These are phyloP conservation scores for Rubia occidens DNA, from an alignment of 305 asterid genomes.

Conservation along the genomic window DNA sequence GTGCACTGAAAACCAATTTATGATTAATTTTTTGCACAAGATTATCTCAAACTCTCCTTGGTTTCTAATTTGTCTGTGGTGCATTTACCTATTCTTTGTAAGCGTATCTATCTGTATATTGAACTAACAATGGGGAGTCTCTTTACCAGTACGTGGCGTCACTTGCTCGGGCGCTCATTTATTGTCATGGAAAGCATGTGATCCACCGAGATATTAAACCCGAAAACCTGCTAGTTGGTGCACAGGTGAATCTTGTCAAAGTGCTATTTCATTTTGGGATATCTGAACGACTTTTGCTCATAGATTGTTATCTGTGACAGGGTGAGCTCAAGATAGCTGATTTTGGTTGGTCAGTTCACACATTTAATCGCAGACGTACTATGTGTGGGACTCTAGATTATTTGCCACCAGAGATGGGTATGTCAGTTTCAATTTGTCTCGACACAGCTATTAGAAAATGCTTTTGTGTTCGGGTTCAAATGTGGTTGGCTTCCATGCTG, in stretches of 20 bases:
- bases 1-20: too few relatives aligned
- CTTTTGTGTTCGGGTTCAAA: not conserved
- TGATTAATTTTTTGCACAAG: too few relatives aligned
- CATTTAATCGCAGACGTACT: constrained; percentile 80
- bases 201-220: constrained; percentile 93
- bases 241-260: constrained; percentile 28
- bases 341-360: constrained; percentile 98
- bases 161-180: constrained; percentile 79
- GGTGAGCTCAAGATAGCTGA: constrained; percentile 93
- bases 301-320: constrained; percentile 27
- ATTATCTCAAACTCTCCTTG: not conserved
- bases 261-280: constrained; percentile 5
- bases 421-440: constrained; percentile 14
- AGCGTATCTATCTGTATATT: too few relatives aligned
- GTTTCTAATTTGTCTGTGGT: not conserved
- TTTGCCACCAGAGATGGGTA: constrained; percentile 99
- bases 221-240: constrained; percentile 53
- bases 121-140: too few relatives aligned
- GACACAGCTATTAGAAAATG: not conserved
- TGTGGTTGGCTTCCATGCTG: too few relatives aligned
- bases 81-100: constrained; percentile 3
- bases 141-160: constrained; percentile 54
- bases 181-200: constrained; percentile 92
- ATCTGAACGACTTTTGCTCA: constrained; percentile 21
- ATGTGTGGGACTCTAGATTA: constrained; percentile 98